Evolutionary conservation across 257 asterid genomes (phyloP).

Genomic region (Ilex aquifolium): DNA sequence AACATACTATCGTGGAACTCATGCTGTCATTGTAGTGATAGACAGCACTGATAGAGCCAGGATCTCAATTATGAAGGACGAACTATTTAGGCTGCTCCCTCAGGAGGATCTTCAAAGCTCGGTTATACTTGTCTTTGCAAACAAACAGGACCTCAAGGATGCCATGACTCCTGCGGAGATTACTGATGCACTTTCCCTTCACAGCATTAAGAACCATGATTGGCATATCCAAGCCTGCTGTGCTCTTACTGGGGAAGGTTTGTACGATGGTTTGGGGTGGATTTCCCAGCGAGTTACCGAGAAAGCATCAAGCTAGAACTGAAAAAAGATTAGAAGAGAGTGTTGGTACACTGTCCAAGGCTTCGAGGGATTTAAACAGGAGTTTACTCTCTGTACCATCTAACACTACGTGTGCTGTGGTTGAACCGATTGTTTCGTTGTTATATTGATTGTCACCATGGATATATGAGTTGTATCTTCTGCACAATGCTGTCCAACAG

Average conservation of each 20-base stretch:
- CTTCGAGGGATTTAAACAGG: too few relatives aligned
- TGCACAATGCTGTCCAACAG: too few relatives aligned
- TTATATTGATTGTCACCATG: too few relatives aligned
- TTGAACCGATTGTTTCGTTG: too few relatives aligned
- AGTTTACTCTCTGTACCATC: too few relatives aligned
- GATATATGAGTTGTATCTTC: too few relatives aligned
- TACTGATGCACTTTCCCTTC: conserved; percentile 92
- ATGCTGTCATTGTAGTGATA: conserved; percentile 79
- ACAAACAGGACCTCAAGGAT: conserved; percentile 95
- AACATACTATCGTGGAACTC: conserved; percentile 92
- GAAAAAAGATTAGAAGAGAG: too few relatives aligned
- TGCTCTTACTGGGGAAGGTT: conserved; percentile 93
- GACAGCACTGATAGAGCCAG: conserved; percentile 98
- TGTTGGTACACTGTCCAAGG: too few relatives aligned
- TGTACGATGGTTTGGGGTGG: conserved; percentile 98
- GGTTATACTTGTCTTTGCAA: conserved; percentile 79
- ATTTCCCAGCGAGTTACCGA: conserved; percentile 84
- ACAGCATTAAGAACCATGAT: conserved; percentile 92
- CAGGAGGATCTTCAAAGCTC: conserved; percentile 82
- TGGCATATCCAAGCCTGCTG: conserved; percentile 98
- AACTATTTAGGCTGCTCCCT: conserved; percentile 76
- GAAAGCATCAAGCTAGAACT: conserved; percentile 59
- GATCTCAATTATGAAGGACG: conserved; percentile 87
- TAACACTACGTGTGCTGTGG: too few relatives aligned
- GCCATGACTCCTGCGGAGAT: conserved; percentile 99